A percentile compares a stretch with the other conserved stretches of the same genome.
These are phyloP conservation scores for Iris pallida DNA, from an alignment of 116 monocot species.

Conservation along the genomic window DNA sequence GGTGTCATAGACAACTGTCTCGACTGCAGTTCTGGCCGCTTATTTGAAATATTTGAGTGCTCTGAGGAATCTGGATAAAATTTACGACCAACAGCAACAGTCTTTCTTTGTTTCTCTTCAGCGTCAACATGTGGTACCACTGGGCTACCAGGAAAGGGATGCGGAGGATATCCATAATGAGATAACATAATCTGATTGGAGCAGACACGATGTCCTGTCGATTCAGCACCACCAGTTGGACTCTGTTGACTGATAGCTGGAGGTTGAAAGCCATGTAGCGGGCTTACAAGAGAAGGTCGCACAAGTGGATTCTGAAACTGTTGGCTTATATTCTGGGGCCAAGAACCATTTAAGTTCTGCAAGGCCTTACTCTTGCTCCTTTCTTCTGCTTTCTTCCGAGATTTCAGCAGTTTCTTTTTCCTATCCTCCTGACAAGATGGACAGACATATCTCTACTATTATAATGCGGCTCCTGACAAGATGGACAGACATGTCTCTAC, in stretches of 20 bases:
- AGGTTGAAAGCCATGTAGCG: conserved; percentile 16
- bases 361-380: conserved; percentile 20
- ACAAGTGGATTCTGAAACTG: conserved; percentile 15
- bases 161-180: conserved; percentile 50
- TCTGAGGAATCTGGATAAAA: conserved; percentile 19
- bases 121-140: conserved; percentile 26
- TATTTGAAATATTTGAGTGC: conserved; percentile 10
- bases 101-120: conserved; percentile 17
- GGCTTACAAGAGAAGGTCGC: conserved; percentile 10
- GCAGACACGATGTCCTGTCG: conserved; percentile 15
- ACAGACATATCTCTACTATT: too few relatives aligned
- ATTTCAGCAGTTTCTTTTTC: conserved; percentile 25
- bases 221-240: conserved; percentile 2
- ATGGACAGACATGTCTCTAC: too few relatives aligned
- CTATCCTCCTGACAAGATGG: conserved; percentile 29
- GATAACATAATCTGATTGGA: conserved; percentile 36
- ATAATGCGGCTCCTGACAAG: too few relatives aligned
- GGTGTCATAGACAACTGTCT: conserved; percentile 66
- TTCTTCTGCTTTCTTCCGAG: conserved; percentile 31
- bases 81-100: conserved; percentile 13
- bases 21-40: conserved; percentile 6
- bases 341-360: conserved; percentile 4
- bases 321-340: conserved; percentile 14
- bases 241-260: conserved; percentile 18
- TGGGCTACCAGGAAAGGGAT: conserved; percentile 35